Conservation (phyloP, 306 rosid species). For the Potentilla sterilis region DNA sequence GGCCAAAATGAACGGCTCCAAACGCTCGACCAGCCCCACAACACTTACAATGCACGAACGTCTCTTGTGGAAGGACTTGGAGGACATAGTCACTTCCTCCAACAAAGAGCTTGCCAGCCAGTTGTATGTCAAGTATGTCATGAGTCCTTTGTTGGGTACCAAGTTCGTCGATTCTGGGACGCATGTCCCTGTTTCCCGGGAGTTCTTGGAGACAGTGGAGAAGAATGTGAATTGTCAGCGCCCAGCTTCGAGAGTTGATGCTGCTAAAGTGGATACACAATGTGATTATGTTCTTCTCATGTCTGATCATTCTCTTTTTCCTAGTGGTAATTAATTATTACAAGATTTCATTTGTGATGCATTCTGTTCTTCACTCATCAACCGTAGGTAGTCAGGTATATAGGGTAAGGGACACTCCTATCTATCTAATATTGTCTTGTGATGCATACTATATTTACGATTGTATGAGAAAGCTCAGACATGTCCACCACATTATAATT, state of each 20-base stretch:
- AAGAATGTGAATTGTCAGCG: constrained; percentile 55
- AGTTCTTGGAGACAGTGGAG: constrained; percentile 61
- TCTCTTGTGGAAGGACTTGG: constrained; percentile 63
- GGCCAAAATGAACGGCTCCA: constrained; percentile 37
- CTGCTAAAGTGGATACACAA: constrained; percentile 55
- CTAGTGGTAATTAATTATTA: constrained; percentile 40
- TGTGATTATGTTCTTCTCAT: constrained; percentile 65
- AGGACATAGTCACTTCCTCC: constrained; percentile 45
- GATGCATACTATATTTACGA: not conserved
- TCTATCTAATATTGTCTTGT: not conserved
- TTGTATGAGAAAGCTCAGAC: not conserved
- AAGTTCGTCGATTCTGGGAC: constrained; percentile 72
- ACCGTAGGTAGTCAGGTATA: not conserved
- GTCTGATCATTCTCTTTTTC: constrained; percentile 82
- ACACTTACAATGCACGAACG: constrained; percentile 54
- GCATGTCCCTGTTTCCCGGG: constrained; percentile 50
- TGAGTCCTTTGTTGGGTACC: constrained; percentile 81
- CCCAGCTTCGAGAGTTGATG: constrained; percentile 77
- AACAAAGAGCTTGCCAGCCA: constrained; percentile 53
- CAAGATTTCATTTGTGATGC: constrained; percentile 9
- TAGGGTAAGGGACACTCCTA: no score
- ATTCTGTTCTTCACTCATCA: not conserved
- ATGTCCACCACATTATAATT: not conserved
- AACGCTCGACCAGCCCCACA: constrained; percentile 33
- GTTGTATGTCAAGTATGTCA: constrained; percentile 51